phyloP scores from a whole-genome alignment of 2,329 filamentous ascomycete species.

The Alternaria consortialis region DNA sequence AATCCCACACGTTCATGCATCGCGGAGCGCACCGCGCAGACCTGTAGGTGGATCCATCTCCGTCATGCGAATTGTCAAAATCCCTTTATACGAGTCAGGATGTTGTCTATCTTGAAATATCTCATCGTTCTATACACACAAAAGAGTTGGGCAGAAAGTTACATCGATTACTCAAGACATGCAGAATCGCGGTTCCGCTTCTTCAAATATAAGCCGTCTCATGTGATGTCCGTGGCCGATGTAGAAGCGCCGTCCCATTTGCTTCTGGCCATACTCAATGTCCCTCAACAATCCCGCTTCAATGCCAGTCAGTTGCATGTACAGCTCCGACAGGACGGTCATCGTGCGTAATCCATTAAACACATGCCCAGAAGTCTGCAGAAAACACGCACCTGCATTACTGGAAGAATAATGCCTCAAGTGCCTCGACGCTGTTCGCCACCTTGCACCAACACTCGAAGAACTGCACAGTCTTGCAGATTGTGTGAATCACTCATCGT shows the following conservation, averaged over 20 bases:
- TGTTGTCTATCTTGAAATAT: not conserved
- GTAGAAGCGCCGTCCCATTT: not conserved
- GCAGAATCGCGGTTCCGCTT: not conserved
- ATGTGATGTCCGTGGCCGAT: not conserved
- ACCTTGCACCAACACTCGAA: not conserved
- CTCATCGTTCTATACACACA: not conserved
- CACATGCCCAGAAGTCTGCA: not conserved
- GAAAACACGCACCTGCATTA: not conserved
- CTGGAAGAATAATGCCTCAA: not conserved
- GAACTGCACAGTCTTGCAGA: not conserved
- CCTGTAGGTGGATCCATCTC: conserved; percentile 5
- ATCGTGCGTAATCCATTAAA: not conserved
- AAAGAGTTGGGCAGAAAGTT: not conserved
- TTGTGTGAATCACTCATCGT: not conserved
- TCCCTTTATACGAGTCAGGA: not conserved
- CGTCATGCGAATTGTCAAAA: not conserved
- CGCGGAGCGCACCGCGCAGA: conserved; percentile 14
- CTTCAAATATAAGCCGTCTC: not conserved
- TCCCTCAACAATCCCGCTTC: not conserved
- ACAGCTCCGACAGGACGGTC: not conserved
- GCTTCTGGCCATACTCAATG: not conserved
- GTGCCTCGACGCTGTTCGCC: not conserved
- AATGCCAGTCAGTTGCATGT: not conserved
- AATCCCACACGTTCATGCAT: conserved; percentile 19
- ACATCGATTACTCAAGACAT: not conserved